Conservation (phyloP, 1,284 basidiomycete species). For the Veloporphyrellus conicus region DNA sequence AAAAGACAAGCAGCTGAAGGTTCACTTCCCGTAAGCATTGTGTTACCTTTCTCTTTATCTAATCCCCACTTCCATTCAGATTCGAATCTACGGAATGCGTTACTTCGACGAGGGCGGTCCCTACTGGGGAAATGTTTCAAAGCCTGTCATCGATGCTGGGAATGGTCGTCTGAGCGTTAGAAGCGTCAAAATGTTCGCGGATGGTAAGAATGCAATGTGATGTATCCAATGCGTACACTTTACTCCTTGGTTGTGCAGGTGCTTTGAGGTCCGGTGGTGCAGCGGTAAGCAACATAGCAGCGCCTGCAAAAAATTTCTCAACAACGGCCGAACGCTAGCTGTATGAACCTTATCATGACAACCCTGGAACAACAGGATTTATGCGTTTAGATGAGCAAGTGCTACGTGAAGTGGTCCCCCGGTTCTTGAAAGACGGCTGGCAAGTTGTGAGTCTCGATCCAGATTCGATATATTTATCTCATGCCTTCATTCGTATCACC, state of each 20-base stretch:
- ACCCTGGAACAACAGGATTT: slow-evolving; percentile 71
- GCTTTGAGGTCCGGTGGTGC: slow-evolving; percentile 88
- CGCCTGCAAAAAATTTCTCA: background rate
- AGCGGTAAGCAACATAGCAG: slow-evolving; percentile 54
- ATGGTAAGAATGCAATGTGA: slow-evolving; percentile 47
- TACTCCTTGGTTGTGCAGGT: slow-evolving; percentile 41
- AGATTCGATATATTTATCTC: background rate
- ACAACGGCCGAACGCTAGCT: slow-evolving; percentile 40
- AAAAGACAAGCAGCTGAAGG: slow-evolving; percentile 52
- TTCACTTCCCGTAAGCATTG: slow-evolving; percentile 55
- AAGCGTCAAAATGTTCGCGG: slow-evolving; percentile 87
- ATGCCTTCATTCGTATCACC: slow-evolving; percentile 2
- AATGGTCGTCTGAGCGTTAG: slow-evolving; percentile 66
- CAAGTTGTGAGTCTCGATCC: slow-evolving; percentile 61
- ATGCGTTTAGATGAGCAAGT: slow-evolving; percentile 67
- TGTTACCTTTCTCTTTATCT: background rate
- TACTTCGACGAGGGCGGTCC: slow-evolving; percentile 62
- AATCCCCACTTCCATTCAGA: slow-evolving; percentile 34
- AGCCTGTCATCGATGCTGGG: slow-evolving; percentile 53
- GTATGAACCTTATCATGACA: slow-evolving; percentile 78
- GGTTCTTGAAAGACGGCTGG: slow-evolving; percentile 73
- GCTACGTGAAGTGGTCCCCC: slow-evolving; percentile 60
- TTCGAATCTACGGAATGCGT: slow-evolving; percentile 71
- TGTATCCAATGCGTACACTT: background rate
- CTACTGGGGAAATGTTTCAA: slow-evolving; percentile 73